These are phyloP conservation scores for Alternaria angustiovoidea DNA, from an alignment of 2,329 filamentous ascomycete species.

Conservation along the genomic window DNA sequence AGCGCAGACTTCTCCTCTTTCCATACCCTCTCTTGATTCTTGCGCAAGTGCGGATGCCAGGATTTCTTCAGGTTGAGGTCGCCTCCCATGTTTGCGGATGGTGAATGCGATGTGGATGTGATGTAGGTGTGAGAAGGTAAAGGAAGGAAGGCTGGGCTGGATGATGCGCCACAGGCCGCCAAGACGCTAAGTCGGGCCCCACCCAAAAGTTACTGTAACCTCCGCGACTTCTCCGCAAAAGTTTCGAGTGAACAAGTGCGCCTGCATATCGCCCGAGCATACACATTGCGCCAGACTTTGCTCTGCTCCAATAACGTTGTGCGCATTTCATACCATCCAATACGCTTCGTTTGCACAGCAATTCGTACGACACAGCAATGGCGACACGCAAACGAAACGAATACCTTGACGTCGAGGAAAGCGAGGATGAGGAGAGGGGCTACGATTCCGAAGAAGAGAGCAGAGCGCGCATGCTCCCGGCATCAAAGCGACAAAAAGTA, in stretches of 20 bases:
- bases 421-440: slow-evolving; percentile 56
- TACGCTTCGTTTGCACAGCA: background rate
- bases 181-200: slow-evolving; percentile 18
- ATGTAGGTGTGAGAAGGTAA: background rate
- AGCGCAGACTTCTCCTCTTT: slow-evolving; percentile 91
- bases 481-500: slow-evolving; percentile 70
- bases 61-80: slow-evolving; percentile 92
- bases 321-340: background rate
- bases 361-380: slow-evolving; percentile 57
- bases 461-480: slow-evolving; percentile 65
- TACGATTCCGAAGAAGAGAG: slow-evolving; percentile 75
- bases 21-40: slow-evolving; percentile 91
- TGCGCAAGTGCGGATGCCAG: slow-evolving; percentile 87
- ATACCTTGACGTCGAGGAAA: slow-evolving; percentile 66
- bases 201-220: slow-evolving; percentile 28
- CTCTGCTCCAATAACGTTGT: background rate
- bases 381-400: slow-evolving; percentile 74
- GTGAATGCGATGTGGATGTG: background rate
- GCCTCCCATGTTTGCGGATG: slow-evolving; percentile 76
- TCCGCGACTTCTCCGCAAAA: slow-evolving; percentile 39
- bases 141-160: slow-evolving; percentile 14
- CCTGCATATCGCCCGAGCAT: slow-evolving; percentile 1
- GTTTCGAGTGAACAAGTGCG: slow-evolving; percentile 22
- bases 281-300: background rate
- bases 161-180: slow-evolving; percentile 18